These are phyloP conservation scores for Hypsizygus ulmarius DNA, from an alignment of 1,284 basidiomycete genomes.

Conservation along the genomic window DNA sequence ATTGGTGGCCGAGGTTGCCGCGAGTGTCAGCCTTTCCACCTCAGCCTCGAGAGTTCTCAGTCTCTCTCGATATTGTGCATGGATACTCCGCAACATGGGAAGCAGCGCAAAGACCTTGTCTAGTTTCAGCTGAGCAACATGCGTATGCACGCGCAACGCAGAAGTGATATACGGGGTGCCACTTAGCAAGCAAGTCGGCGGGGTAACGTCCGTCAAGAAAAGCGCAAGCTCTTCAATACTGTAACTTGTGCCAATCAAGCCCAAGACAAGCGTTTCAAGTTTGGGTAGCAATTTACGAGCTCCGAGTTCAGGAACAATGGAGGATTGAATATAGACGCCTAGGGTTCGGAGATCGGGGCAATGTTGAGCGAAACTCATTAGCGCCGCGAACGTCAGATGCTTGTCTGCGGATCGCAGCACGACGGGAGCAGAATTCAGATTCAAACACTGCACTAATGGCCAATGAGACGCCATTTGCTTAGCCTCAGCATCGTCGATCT, in stretches of 20 bases:
- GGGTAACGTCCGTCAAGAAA: conserved; percentile 9
- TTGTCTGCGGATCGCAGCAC: background rate
- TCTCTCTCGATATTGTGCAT: conserved; percentile 9
- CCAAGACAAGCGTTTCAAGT: conserved; percentile 1
- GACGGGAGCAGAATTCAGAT: background rate
- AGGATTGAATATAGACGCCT: conserved; percentile 4
- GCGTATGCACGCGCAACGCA: background rate
- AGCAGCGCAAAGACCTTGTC: conserved; percentile 1
- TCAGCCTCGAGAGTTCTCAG: conserved; percentile 6
- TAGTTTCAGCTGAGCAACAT: background rate
- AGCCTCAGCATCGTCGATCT: conserved; percentile 10
- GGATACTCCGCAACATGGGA: conserved; percentile 6
- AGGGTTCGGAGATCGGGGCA: conserved; percentile 5
- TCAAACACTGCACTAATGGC: conserved; percentile 2
- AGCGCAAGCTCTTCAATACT: conserved; percentile 5
- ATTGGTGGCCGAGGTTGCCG: background rate
- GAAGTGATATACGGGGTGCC: conserved; percentile 1
- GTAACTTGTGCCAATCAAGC: conserved; percentile 2
- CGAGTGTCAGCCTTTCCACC: conserved; percentile 2
- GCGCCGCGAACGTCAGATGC: conserved; percentile 4
- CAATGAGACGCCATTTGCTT: conserved; percentile 7
- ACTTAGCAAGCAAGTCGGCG: conserved; percentile 1
- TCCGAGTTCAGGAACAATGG: conserved; percentile 1
- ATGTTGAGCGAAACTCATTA: conserved; percentile 1
- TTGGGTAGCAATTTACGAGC: conserved; percentile 2